Base-by-base conservation (phyloP, 129 eudicot genomes). In the Pittosporum tobira region DNA sequence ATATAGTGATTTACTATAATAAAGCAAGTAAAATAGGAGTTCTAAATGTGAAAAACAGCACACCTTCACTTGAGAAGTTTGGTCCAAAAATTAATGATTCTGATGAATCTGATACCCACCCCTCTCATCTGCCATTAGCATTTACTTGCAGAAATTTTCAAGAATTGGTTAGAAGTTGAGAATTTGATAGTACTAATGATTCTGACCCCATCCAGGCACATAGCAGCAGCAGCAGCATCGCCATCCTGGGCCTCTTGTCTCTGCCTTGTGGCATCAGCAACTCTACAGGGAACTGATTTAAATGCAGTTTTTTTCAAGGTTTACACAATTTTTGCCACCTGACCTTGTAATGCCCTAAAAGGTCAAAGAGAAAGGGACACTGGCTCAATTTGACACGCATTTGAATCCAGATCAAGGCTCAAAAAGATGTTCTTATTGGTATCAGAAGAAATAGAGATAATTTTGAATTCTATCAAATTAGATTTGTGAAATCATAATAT, bases 81-180 rank as follows among this genome's bases (percentile, higher is more conserved):
- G 68, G 74, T 69, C 29, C 62, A 43, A 72, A n/a, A 36, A 36
- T 64, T 45, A 40, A 48, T 61, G 59, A 61, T n/a, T n/a, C 40
- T 23, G 43, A 62, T 55, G 36, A 48, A 22, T 22, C 51, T 23
- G 28, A 25, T 45, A 27, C 30, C 72, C 48, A 60, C 50, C 68
- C 69, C 46, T 27, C 44, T 64, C 54, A 65, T 36, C 81, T 76
- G 71, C 67, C 19, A 13, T 49, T 49, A 56, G 72, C 76, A 76
- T 76, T 76, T 66, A 70, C 67, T 65, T 37, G 57, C 25, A 57
- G 25, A 31, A 38, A 40, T 38, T 40, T 14, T 22, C 63, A 18
- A 44, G 51, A 66, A 56, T 58, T 38, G 36, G 73, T 70, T 71
- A 66, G 51, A 13, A 70, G 73, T 75, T 75, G 54, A 62, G 57